Conservation (phyloP, 495 filamentous ascomycete species). For the Penicillium tannophilum region DNA sequence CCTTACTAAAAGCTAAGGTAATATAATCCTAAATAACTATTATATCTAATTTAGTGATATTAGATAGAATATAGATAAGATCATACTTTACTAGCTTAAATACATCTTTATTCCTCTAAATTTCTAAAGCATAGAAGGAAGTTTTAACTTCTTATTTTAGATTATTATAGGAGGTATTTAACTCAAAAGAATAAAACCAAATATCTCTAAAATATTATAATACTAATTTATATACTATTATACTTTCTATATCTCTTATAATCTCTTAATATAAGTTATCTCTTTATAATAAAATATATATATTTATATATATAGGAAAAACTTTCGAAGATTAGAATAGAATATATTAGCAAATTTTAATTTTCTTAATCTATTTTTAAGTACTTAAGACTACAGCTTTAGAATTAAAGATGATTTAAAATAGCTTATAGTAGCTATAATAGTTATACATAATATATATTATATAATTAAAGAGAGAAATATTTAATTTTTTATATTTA, state of each 20-base stretch:
- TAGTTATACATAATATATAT: no score
- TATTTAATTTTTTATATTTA: no score
- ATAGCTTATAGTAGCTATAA: no score
- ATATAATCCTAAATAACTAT: background rate
- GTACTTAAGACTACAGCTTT: no score
- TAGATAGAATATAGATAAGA: background rate
- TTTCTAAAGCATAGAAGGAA: background rate
- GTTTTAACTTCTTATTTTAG: background rate
- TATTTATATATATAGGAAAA: no score
- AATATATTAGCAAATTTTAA: no score
- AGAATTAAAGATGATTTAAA: no score
- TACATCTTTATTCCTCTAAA: background rate
- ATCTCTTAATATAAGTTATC: background rate
- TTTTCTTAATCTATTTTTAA: no score
- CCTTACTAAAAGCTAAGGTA: background rate
- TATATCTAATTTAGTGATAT: background rate
- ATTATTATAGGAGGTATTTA: no score
- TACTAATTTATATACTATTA: background rate
- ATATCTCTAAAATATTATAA: background rate
- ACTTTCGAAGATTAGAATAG: no score
- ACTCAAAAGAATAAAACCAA: background rate
- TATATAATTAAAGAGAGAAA: no score
- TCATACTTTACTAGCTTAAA: constrained; percentile 6
- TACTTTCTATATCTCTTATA: background rate
- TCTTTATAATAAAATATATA: background rate